Evolutionary conservation across 23 red algal species (phyloP).

Genomic region (Cyanidioschyzon merolae): DNA sequence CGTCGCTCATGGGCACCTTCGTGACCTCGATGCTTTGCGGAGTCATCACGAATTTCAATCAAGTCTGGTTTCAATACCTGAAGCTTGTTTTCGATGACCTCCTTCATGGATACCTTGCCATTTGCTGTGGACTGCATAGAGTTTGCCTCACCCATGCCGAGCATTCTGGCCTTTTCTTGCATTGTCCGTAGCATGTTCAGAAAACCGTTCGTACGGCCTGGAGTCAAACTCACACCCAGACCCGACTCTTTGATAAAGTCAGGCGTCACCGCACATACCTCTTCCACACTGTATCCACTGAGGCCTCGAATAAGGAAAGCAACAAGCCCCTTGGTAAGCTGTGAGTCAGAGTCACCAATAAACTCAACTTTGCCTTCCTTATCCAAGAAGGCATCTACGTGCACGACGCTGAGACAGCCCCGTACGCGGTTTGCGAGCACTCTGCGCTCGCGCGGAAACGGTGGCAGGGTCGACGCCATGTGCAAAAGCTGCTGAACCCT

Average conservation of each 20-base stretch:
- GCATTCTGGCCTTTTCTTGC: slow-evolving; percentile 40
- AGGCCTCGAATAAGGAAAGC: slow-evolving; percentile 81
- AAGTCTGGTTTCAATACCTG: slow-evolving; percentile 30
- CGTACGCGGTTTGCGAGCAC: slow-evolving; percentile 17
- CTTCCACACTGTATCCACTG: slow-evolving; percentile 38
- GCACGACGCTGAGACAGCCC: slow-evolving; percentile 39
- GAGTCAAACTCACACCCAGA: slow-evolving; percentile 65
- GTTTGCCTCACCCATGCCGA: not conserved
- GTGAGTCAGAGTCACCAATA: slow-evolving; percentile 77
- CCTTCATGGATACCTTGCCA: slow-evolving; percentile 30
- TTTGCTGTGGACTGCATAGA: not conserved
- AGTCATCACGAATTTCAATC: slow-evolving; percentile 55
- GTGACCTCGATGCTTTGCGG: slow-evolving; percentile 66
- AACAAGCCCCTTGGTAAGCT: slow-evolving; percentile 90
- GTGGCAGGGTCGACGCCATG: slow-evolving; percentile 55
- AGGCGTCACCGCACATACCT: slow-evolving; percentile 44
- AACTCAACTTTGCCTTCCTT: slow-evolving; percentile 25
- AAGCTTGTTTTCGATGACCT: slow-evolving; percentile 50
- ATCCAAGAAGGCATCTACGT: slow-evolving; percentile 21
- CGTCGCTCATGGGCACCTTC: slow-evolving; percentile 39
- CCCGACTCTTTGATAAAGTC: slow-evolving; percentile 60
- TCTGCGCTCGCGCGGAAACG: not conserved
- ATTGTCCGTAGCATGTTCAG: slow-evolving; percentile 93
- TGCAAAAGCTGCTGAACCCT: slow-evolving; percentile 89
- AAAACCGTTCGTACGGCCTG: slow-evolving; percentile 93